Conservation (phyloP, 352 stramenopile species). For the Salisapilia sapeloensis region DNA sequence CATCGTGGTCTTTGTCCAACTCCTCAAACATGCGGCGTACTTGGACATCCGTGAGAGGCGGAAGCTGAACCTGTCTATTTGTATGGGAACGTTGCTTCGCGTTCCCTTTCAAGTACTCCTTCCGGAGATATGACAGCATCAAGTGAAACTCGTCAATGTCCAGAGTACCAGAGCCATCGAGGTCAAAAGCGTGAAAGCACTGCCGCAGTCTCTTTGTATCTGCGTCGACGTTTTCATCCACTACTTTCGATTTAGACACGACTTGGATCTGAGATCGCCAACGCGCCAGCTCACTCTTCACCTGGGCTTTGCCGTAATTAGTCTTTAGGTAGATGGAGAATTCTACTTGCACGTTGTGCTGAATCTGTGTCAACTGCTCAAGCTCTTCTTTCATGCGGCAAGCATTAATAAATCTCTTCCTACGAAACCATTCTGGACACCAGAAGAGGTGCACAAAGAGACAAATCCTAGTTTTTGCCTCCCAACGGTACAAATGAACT, state of each 20-base stretch:
- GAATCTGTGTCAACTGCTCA: slow-evolving; percentile 7
- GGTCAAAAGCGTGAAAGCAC: slow-evolving; percentile 25
- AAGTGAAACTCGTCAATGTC: slow-evolving; percentile 31
- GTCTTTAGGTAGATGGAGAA: slow-evolving; percentile 14
- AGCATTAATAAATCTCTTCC: slow-evolving; percentile 12
- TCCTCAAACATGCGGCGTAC: slow-evolving; percentile 17
- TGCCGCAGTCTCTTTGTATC: slow-evolving; percentile 8
- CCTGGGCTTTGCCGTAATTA: slow-evolving; percentile 8
- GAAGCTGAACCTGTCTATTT: slow-evolving; percentile 1
- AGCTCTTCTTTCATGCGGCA: slow-evolving; percentile 9
- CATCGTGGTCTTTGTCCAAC: slow-evolving; percentile 13
- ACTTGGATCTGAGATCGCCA: slow-evolving; percentile 8
- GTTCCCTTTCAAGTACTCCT: background rate
- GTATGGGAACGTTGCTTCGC: slow-evolving; percentile 1
- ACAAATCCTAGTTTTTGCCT: slow-evolving; percentile 21
- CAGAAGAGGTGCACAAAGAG: slow-evolving; percentile 22
- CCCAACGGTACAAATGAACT: slow-evolving; percentile 11
- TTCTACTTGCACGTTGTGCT: slow-evolving; percentile 8
- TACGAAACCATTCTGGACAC: slow-evolving; percentile 13
- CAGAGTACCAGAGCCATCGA: slow-evolving; percentile 21
- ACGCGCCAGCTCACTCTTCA: slow-evolving; percentile 15
- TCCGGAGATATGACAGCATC: slow-evolving; percentile 26
- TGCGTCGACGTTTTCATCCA: background rate
- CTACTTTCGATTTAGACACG: background rate
- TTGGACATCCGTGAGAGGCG: slow-evolving; percentile 13